Evolutionary conservation across 495 filamentous ascomycete species (phyloP).

Genomic region (Aspergillus conjunctus): DNA sequence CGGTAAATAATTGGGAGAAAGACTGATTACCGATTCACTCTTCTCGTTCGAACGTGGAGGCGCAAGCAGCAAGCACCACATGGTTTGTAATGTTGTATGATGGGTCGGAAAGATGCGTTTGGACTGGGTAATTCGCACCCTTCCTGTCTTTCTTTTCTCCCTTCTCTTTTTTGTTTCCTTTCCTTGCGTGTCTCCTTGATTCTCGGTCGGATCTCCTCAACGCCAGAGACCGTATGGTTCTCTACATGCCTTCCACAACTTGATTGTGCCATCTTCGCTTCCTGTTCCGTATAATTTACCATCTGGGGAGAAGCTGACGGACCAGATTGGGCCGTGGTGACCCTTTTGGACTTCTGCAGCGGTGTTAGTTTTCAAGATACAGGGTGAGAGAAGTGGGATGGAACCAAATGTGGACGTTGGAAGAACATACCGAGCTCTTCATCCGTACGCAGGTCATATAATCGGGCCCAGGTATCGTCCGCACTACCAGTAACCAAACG

Average conservation of each 20-base stretch:
- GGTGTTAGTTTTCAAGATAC: conserved; percentile 28
- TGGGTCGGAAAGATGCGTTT: not conserved
- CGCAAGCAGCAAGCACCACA: too few species aligned
- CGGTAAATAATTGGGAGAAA: not conserved
- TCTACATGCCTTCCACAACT: conserved; percentile 77
- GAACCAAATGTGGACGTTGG: not conserved
- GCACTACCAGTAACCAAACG: conserved; percentile 84
- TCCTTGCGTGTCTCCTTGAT: not conserved
- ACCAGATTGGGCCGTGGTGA: conserved; percentile 97
- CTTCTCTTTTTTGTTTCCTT: conserved; percentile 2
- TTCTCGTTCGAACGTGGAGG: not conserved
- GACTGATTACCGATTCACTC: not conserved
- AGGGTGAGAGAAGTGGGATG: not conserved
- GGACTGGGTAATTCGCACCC: not conserved
- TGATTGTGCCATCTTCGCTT: conserved; percentile 96
- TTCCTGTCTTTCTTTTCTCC: not conserved
- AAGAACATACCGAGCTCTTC: conserved; percentile 67
- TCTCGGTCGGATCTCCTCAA: conserved; percentile 24
- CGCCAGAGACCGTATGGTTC: conserved; percentile 72
- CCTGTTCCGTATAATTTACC: conserved; percentile 94
- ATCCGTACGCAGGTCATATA: conserved; percentile 82
- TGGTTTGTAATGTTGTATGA: too few species aligned
- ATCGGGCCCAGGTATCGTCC: conserved; percentile 90
- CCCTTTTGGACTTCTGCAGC: conserved; percentile 84
- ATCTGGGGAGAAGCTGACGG: conserved; percentile 88